Evolutionary conservation across 495 filamentous ascomycete species (phyloP).

Genomic region (Oidiodendron maius): DNA sequence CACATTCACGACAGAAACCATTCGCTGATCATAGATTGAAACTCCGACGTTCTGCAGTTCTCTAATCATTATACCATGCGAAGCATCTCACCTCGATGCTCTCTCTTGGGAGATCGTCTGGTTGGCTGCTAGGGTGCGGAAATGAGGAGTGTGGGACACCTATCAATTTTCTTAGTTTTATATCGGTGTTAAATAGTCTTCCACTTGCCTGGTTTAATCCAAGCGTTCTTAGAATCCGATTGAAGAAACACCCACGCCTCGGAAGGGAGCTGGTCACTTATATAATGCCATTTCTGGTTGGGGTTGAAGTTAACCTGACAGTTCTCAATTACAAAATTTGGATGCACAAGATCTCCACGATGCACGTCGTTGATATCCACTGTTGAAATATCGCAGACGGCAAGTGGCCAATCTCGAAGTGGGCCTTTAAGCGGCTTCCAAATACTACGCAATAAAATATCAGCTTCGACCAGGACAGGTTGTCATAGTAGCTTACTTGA

Average conservation of each 20-base stretch:
- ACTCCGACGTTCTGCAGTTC: too few relatives aligned
- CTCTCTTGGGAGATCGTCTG: too few relatives aligned
- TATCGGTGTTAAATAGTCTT: too few relatives aligned
- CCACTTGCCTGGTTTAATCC: too few relatives aligned
- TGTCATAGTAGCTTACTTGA: slow-evolving; percentile 5
- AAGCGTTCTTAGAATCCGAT: neutral
- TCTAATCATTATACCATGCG: too few relatives aligned
- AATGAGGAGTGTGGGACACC: too few relatives aligned
- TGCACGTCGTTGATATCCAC: neutral
- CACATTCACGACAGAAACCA: too few relatives aligned
- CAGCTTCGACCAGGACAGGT: neutral
- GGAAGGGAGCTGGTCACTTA: neutral
- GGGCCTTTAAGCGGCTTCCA: slow-evolving; percentile 4
- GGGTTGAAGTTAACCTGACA: neutral
- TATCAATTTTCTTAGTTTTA: too few relatives aligned
- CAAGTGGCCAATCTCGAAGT: neutral
- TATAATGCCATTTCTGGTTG: neutral
- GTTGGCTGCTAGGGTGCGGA: too few relatives aligned
- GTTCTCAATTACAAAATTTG: neutral
- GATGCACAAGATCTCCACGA: neutral
- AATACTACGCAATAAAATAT: neutral
- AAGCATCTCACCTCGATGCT: too few relatives aligned
- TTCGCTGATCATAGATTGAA: too few relatives aligned
- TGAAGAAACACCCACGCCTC: neutral
- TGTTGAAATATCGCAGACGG: neutral